Conservation (phyloP, 345 rosid species). For the Hibiscus tridactylites region DNA sequence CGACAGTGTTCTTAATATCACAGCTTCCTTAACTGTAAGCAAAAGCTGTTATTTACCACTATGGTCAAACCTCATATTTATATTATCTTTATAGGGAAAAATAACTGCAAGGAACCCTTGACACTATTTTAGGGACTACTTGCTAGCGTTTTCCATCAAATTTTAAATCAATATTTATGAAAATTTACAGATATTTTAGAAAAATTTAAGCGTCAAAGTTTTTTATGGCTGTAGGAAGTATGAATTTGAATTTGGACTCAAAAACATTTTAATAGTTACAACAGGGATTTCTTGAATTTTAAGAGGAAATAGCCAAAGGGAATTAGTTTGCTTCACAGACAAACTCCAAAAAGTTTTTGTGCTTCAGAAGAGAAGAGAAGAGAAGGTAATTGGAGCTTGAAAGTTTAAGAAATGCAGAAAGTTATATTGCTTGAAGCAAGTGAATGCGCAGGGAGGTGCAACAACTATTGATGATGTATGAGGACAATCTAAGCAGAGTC, state of each 20-base stretch:
- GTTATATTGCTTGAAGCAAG: not conserved
- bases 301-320: not conserved
- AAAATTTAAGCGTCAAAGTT: conserved; percentile 86
- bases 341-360: not conserved
- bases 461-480: not conserved
- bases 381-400: not conserved
- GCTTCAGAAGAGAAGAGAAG: not conserved
- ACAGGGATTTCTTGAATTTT: not conserved
- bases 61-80: conserved; percentile 12
- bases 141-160: not conserved
- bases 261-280: no score
- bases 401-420: not conserved
- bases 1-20: conserved; percentile 70
- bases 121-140: conserved; percentile 45
- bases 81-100: conserved; percentile 13
- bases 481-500: not conserved
- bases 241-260: not conserved
- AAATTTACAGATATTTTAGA: not conserved
- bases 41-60: conserved; percentile 10
- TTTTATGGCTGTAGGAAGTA: conserved; percentile 76
- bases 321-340: not conserved
- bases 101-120: not conserved
- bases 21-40: conserved; percentile 91
- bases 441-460: not conserved
- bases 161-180: not conserved